These are phyloP conservation scores for Trichopus zeylanicus DNA, from an alignment of 116 monocot genomes.

Conservation along the genomic window DNA sequence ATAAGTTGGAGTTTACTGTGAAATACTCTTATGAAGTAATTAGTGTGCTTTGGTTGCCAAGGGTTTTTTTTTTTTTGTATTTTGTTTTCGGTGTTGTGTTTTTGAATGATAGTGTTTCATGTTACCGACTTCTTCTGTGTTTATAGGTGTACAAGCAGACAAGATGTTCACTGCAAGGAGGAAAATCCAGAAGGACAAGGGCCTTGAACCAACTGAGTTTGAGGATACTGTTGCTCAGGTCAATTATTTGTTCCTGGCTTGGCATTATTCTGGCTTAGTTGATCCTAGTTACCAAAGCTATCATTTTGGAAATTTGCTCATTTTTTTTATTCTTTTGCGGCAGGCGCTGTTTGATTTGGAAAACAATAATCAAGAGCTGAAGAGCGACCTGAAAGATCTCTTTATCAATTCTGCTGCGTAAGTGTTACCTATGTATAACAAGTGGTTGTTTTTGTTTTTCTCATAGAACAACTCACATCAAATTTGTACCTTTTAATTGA, in stretches of 20 bases:
- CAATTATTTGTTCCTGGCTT: background rate
- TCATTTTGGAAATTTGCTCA: background rate
- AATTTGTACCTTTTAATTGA: background rate
- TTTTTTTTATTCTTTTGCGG: background rate
- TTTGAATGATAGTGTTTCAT: too few species aligned
- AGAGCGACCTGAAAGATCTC: constrained; percentile 51
- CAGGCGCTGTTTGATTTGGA: constrained; percentile 50
- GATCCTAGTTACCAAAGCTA: background rate
- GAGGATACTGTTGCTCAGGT: constrained; percentile 32
- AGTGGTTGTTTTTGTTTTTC: background rate
- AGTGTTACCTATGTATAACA: background rate
- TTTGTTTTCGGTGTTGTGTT: too few species aligned
- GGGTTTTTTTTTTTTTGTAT: too few species aligned
- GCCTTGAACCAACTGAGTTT: constrained; percentile 33
- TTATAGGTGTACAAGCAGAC: too few species aligned
- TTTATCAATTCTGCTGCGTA: constrained; percentile 44
- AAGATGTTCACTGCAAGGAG: constrained; percentile 30
- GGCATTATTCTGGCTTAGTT: background rate
- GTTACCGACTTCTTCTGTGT: too few species aligned
- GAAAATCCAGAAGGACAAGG: constrained; percentile 39
- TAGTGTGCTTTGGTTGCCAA: too few species aligned
- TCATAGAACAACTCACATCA: too few species aligned
- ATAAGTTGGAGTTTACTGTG: too few species aligned
- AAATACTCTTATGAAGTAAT: too few species aligned
- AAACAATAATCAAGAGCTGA: constrained; percentile 41